Base-by-base conservation (phyloP, 2,329 filamentous ascomycete species). In the Colletotrichum echinochloae region DNA sequence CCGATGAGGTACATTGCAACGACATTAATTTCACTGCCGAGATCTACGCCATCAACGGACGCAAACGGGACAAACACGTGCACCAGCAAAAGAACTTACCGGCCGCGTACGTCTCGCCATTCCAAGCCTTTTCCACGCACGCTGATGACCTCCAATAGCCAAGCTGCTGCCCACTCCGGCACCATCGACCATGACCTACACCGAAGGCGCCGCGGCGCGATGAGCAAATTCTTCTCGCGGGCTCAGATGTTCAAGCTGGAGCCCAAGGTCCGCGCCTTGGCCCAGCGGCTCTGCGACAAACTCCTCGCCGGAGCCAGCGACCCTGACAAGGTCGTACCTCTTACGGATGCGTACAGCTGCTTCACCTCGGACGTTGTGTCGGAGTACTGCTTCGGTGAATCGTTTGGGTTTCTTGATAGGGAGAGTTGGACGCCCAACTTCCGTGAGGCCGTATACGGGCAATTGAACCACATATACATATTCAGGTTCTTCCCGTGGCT, bases 341-440 rank as follows among this genome's bases (percentile, higher is more conserved):
- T 80, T 12, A 77, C 75, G 33, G 75, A 78, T 35, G 78, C 80
- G 1, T 81, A 79, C 56, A 81, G 79, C 66, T 81, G 80, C 66
- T 81, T 81, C 59, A 81, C 80, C 0, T 76, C 79, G 0, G 81
- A 83, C 20, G 76, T 78, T 1, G 81, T 82, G 26, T 77, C 77
- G 6, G 73, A 77, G 14, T 82, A 81, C 54, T 76, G 75, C 23
- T 83, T 82, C 60, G 81, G 81, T 12, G 77, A 81, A 39, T 68
- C 74, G 0, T 76, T 81, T 8, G 80, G 80, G 1, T 75, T 79
- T 44, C 55, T 79, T 14, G 72, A 73, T 2, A 76, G 80, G 62
- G 73, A 79, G 2, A 76, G 72, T 0, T 82, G 79, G 79, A 73
- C 75, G 49, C 79, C 80, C 0, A 81, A 81, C 64, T 79, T 79